These are phyloP conservation scores for Botrytis squamosa DNA, from an alignment of 2,329 filamentous ascomycete genomes.

Conservation along the genomic window DNA sequence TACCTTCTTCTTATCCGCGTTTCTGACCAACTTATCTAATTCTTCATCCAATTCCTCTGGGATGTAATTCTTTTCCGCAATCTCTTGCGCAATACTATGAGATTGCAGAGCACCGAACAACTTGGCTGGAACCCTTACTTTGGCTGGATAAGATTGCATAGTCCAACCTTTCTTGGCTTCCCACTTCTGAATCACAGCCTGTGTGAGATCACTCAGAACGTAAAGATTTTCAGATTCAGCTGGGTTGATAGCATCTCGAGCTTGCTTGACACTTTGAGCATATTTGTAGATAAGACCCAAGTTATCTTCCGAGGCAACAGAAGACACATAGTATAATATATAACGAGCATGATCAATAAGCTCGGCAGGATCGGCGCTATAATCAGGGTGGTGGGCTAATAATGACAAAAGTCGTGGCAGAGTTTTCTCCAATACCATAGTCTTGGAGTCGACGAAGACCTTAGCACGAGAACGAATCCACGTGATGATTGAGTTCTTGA, in stretches of 20 bases:
- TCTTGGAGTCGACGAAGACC: slow-evolving; percentile 57
- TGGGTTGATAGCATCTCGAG: slow-evolving; percentile 72
- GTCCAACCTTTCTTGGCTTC: slow-evolving; percentile 84
- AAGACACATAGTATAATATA: slow-evolving; percentile 82
- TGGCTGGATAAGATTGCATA: slow-evolving; percentile 78
- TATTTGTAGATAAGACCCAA: slow-evolving; percentile 87
- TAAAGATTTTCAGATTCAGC: slow-evolving; percentile 73
- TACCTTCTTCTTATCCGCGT: slow-evolving; percentile 59
- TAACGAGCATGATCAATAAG: slow-evolving; percentile 83
- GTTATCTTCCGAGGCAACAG: slow-evolving; percentile 82
- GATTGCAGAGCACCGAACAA: slow-evolving; percentile 74
- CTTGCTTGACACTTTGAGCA: slow-evolving; percentile 88
- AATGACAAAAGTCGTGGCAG: slow-evolving; percentile 83
- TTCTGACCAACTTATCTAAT: slow-evolving; percentile 64
- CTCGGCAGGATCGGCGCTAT: slow-evolving; percentile 63
- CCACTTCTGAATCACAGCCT: slow-evolving; percentile 78
- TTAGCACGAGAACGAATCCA: slow-evolving; percentile 84
- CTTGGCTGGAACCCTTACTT: slow-evolving; percentile 75
- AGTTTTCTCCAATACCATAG: slow-evolving; percentile 72
- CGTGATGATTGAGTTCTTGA: slow-evolving; percentile 74
- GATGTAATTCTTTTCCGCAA: slow-evolving; percentile 82
- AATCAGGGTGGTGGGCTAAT: slow-evolving; percentile 92
- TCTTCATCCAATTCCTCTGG: slow-evolving; percentile 71
- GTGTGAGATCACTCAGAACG: slow-evolving; percentile 81
- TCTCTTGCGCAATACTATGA: slow-evolving; percentile 77